phyloP scores from a whole-genome alignment of 2,329 filamentous ascomycete species.

The Capronia epimyces region DNA sequence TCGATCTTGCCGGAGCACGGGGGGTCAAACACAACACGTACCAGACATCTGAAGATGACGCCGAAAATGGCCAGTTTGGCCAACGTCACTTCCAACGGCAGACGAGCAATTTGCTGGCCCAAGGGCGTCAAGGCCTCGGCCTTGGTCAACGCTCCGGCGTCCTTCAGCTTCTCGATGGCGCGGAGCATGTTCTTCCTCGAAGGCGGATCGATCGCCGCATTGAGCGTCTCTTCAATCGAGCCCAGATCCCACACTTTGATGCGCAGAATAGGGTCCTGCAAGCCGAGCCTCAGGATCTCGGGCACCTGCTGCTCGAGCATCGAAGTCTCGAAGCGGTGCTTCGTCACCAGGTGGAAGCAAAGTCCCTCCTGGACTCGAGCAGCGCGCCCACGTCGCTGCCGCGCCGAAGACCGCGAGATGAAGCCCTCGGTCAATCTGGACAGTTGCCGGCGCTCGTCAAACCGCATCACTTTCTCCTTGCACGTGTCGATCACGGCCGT shows the following conservation, averaged over 20 bases:
- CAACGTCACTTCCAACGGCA: conserved; percentile 89
- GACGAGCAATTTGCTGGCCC: conserved; percentile 75
- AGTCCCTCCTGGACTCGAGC: conserved; percentile 92
- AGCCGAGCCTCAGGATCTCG: conserved; percentile 86
- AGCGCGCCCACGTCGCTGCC: conserved; percentile 86
- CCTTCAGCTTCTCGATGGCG: conserved; percentile 85
- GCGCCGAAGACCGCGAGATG: conserved; percentile 90
- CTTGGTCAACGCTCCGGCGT: conserved; percentile 80
- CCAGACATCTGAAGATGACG: conserved; percentile 76
- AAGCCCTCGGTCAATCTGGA: conserved; percentile 90
- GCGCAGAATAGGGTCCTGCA: conserved; percentile 90
- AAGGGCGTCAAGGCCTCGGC: conserved; percentile 80
- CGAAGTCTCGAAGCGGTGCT: conserved; percentile 71
- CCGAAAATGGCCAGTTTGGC: conserved; percentile 88
- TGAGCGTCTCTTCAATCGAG: conserved; percentile 82
- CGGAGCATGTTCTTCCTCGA: conserved; percentile 87
- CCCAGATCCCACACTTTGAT: conserved; percentile 97
- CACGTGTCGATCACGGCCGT: conserved; percentile 95
- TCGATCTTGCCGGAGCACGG: too few species aligned
- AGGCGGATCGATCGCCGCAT: conserved; percentile 82
- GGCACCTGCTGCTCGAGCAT: conserved; percentile 82
- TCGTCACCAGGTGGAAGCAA: conserved; percentile 95
- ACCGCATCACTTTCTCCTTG: conserved; percentile 71
- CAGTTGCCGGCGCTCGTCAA: conserved; percentile 86
- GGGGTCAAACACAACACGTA: conserved; percentile 3